Percentiles rank a stretch among this genome's conserved stretches.
These are phyloP conservation scores for Paraleonurus japonicus DNA, from an alignment of 257 asterid species.

Conservation along the genomic window DNA sequence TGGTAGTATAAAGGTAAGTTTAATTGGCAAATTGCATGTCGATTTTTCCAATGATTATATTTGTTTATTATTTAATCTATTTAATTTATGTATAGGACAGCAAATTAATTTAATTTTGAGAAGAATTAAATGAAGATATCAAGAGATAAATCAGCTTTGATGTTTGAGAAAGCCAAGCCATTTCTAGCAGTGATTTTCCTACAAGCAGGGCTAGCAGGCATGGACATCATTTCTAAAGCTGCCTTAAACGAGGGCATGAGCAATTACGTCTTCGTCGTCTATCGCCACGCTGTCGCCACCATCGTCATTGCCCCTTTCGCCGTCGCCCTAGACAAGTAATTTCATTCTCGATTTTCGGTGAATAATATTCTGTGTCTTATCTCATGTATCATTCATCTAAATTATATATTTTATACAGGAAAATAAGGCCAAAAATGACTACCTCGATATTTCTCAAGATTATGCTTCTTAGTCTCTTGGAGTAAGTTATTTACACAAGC, in stretches of 20 bases:
- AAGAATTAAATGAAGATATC: constrained; percentile 25
- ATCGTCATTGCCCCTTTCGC: constrained; percentile 84
- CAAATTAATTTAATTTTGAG: not conserved
- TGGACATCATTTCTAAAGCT: constrained; percentile 84
- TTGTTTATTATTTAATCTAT: too few relatives aligned
- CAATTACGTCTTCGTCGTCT: constrained; percentile 84
- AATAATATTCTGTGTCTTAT: too few relatives aligned
- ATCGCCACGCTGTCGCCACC: constrained; percentile 83
- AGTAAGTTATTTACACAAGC: constrained; percentile 53
- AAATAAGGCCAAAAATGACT: constrained; percentile 91
- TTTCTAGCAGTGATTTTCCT: constrained; percentile 70
- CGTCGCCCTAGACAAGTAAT: constrained; percentile 67
- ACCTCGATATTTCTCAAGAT: constrained; percentile 58
- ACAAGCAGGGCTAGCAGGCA: constrained; percentile 88
- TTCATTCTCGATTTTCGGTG: not conserved
- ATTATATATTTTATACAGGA: constrained; percentile 41
- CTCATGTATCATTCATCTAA: not conserved
- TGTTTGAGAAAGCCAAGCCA: constrained; percentile 54
- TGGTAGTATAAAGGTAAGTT: not conserved
- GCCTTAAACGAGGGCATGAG: constrained; percentile 96
- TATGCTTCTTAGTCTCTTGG: constrained; percentile 62
- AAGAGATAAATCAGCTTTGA: constrained; percentile 20
- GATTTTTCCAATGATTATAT: too few relatives aligned
- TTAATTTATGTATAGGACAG: not conserved
- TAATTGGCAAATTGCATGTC: not conserved